Percentiles rank a stretch among this genome's conserved stretches.
phyloP scores from a whole-genome alignment of 768 basidiomycete species.

The Rubroboletus pulcherrimus region DNA sequence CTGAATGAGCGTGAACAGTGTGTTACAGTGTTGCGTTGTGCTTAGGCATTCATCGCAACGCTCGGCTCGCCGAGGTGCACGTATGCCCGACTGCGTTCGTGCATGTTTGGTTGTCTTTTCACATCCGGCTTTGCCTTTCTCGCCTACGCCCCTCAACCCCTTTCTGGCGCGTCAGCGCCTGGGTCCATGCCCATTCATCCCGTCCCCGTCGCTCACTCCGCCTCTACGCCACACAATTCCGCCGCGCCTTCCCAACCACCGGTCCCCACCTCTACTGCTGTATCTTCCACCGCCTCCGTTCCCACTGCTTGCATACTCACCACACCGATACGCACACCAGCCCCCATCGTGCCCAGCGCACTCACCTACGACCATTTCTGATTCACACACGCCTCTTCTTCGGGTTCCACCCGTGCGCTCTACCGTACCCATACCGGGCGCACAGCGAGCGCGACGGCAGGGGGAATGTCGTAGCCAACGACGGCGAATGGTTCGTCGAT shows the following conservation, averaged over 20 bases:
- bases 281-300: background rate
- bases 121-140: background rate
- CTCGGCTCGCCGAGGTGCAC: too few species aligned
- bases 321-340: background rate
- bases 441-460: too few species aligned
- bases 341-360: constrained; percentile 22
- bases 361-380: constrained; percentile 64
- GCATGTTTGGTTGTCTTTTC: too few species aligned
- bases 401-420: too few species aligned
- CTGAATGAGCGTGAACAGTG: too few species aligned
- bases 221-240: background rate
- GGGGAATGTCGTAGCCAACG: too few species aligned
- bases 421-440: too few species aligned
- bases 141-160: background rate
- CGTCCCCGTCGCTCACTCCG: background rate
- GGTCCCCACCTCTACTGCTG: background rate
- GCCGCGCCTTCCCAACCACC: background rate
- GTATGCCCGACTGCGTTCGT: too few species aligned
- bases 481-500: too few species aligned
- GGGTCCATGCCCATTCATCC: background rate
- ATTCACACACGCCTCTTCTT: constrained; percentile 34
- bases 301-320: background rate
- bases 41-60: too few species aligned
- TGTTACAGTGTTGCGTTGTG: too few species aligned
- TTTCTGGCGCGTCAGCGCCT: background rate